Evolutionary conservation across 2,329 filamentous ascomycete genomes (phyloP), one percentile per base, ranked within the genome.

Genomic region (Sporothrix luriei): DNA sequence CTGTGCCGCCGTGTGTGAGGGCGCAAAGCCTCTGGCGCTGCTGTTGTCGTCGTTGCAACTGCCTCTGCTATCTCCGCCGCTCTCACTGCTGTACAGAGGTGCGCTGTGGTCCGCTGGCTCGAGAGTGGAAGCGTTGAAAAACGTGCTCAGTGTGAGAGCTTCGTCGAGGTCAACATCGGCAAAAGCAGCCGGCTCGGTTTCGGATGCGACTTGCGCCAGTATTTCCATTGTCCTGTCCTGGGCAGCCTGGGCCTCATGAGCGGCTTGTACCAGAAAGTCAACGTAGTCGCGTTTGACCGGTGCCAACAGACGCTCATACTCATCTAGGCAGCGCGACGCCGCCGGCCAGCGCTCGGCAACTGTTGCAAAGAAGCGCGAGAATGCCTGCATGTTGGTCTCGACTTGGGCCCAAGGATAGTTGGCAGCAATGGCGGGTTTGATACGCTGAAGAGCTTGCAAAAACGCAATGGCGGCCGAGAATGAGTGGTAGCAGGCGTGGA

Each of bases 401-500:
- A 68, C 67, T n/a, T 62, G 55, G 2, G 55, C 29, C 66, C 67
- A 68, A 26, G 67, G n/a, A 55, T 68, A 68, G 6, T 21, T 24
- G 55, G 67, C 67, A n/a, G 67, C 67, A 38, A 68, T 52, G 55
- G 46, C 67, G 2, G 67, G 55, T 21, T 43, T 51, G 48, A 62
- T 62, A 29, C 67, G 67, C 55, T 68, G 67, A n/a, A 68, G 67
- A 2, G 67, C 67, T 40, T 68, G 67, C 26, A 68, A 14, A n/a
- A 68, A 68, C 7, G 67, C 67, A 21, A 68, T 62, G 55, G 67
- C 55, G 26, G 67, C 67, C 10, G 67, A 68, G 21, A 68, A 68
- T 6, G 67, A 68, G 67, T 68, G 67, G 57, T 68, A 62, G 48
- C 67, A 68, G 19, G 67, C 67, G 46, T 68, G 67, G 33, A 68